Percentiles rank a stretch among this genome's conserved stretches.
Conservation (phyloP, 768 basidiomycete genomes). For the Boletus rufocinnamomeus region DNA sequence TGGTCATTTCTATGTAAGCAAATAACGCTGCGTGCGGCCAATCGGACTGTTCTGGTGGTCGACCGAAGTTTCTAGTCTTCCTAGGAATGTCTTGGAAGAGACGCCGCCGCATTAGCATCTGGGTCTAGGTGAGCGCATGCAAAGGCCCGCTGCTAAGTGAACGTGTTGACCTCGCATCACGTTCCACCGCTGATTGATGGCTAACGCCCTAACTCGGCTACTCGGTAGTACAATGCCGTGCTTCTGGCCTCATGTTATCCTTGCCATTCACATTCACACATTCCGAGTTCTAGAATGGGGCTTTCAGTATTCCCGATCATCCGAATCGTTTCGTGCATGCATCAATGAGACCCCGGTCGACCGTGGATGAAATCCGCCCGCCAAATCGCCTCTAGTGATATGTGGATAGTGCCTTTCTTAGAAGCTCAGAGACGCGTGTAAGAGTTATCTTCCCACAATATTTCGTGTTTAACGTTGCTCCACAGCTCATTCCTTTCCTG, state of each 20-base stretch:
- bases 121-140: constrained; percentile 18
- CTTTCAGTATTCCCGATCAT: constrained; percentile 22
- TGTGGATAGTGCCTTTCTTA: neutral
- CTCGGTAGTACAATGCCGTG: constrained; percentile 22
- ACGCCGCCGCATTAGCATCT: constrained; percentile 6
- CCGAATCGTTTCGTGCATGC: constrained; percentile 17
- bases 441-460: constrained; percentile 1
- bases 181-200: constrained; percentile 13
- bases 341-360: constrained; percentile 24
- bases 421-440: constrained; percentile 8
- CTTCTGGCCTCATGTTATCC: constrained; percentile 32
- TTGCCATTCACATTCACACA: constrained; percentile 28
- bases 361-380: constrained; percentile 1
- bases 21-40: constrained; percentile 13
- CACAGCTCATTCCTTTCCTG: neutral
- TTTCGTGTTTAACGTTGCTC: neutral
- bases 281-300: constrained; percentile 26
- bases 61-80: constrained; percentile 15
- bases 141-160: constrained; percentile 16
- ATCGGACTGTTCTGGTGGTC: constrained; percentile 10
- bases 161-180: constrained; percentile 21
- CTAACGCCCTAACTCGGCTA: constrained; percentile 21
- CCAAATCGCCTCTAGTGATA: neutral
- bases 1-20: constrained; percentile 13
- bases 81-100: constrained; percentile 10